A percentile compares a stretch with the other conserved stretches of the same genome.
phyloP scores from a whole-genome alignment of 306 rosid genomes.

The Canavalia gladiata region DNA sequence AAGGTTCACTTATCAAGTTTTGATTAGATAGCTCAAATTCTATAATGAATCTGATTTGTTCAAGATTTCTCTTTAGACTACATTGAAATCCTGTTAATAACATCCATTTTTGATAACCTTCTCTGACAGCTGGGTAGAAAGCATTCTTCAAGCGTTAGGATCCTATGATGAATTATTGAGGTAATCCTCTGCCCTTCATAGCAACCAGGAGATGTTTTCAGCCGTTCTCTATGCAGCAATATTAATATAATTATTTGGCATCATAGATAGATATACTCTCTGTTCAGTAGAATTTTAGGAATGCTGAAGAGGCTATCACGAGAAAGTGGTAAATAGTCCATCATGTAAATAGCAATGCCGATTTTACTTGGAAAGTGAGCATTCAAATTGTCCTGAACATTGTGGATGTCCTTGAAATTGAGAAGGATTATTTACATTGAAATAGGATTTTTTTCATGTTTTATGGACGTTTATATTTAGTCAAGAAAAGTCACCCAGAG shows the following conservation, averaged over 20 bases:
- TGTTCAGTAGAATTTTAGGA: conserved; percentile 41
- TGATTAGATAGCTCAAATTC: no score
- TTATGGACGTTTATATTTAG: neutral
- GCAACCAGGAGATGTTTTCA: conserved; percentile 36
- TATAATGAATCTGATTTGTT: no score
- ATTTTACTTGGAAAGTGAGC: conserved; percentile 28
- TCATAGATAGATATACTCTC: conserved; percentile 20
- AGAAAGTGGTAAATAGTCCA: conserved; percentile 33
- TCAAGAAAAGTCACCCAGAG: neutral
- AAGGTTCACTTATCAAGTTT: no score
- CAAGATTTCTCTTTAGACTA: neutral
- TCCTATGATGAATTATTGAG: conserved; percentile 55
- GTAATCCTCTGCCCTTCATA: conserved; percentile 46
- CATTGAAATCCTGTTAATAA: conserved; percentile 15
- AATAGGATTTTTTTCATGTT: neutral
- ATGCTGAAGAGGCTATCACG: conserved; percentile 48
- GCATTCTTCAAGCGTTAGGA: conserved; percentile 83
- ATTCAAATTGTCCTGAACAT: conserved; percentile 27
- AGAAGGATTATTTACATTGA: neutral
- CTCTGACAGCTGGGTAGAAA: conserved; percentile 86
- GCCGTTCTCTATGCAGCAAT: conserved; percentile 36
- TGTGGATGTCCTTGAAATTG: neutral
- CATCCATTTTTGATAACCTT: conserved; percentile 25
- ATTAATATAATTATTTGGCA: conserved; percentile 25
- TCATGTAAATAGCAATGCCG: conserved; percentile 48